phyloP scores from a whole-genome alignment of 2,329 filamentous ascomycete genomes.

The Fulvia fulva region DNA sequence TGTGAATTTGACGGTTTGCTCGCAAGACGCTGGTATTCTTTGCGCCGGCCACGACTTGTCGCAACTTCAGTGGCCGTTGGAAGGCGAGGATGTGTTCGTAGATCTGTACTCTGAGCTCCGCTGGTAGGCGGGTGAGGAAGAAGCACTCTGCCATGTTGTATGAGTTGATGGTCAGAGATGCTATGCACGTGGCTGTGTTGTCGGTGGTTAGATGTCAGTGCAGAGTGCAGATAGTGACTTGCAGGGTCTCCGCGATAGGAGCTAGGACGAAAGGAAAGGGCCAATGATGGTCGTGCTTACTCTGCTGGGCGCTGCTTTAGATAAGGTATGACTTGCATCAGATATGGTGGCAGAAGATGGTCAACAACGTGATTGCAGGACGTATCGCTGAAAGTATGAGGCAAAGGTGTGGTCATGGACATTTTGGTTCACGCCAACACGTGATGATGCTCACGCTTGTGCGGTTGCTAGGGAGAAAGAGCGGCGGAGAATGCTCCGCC shows the following conservation, averaged over 20 bases:
- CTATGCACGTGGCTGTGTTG: neutral
- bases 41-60: conserved; percentile 22
- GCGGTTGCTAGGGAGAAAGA: neutral
- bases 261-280: neutral
- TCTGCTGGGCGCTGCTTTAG: no score
- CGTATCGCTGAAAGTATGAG: no score
- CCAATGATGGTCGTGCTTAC: neutral
- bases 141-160: conserved; percentile 8
- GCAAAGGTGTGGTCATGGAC: no score
- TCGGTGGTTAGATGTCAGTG: no score
- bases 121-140: conserved; percentile 12
- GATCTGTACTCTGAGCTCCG: conserved; percentile 13
- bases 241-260: neutral
- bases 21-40: conserved; percentile 29
- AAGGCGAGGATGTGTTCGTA: conserved; percentile 17
- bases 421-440: neutral
- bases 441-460: neutral
- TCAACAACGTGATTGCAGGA: no score
- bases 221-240: neutral
- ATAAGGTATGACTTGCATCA: no score
- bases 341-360: no score
- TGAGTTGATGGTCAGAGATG: neutral
- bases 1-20: conserved; percentile 42
- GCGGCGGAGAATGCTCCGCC: no score
- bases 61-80: conserved; percentile 19